Base-by-base conservation (phyloP, 1,284 basidiomycete species). In the Trametes versicolor region DNA sequence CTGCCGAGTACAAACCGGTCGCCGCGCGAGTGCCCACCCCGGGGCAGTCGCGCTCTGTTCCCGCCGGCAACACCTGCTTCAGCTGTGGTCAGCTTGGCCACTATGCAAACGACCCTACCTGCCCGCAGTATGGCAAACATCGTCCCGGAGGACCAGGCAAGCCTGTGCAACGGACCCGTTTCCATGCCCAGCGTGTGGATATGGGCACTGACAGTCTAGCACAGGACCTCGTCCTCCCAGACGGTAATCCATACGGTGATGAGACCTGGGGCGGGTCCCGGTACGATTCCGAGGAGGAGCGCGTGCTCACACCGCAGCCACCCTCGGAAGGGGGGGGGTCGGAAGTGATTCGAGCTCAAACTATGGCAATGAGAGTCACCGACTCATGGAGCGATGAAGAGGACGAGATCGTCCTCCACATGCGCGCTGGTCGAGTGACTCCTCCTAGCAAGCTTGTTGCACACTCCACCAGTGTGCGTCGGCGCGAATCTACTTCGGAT, bases 81-180 rank as follows among this genome's bases (percentile, higher is more conserved):
- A 56, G 49, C 1, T 63, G 62, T 34, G 37, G 63, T 0, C 17
- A 64, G 13, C 6, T 23, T 1, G 63, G 63, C 6, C 63, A 64
- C 29, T 64, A 53, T 13, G 21, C 29, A 6, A 27, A 19, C n/a
- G 63, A 64, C 27, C 63, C 63, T 0, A 3, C 13, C 9, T 64
- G 63, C 47, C 58, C 58, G 15, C 53, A 60, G 36, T 50, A 13
- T 13, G 27, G 32, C 2, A n/a, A n/a, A n/a, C n/a, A n/a, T n/a
- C n/a, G n/a, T n/a, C n/a, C n/a, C n/a, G n/a, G n/a, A n/a, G n/a
- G n/a, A n/a, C 15, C 27, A 21, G 48, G 12, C 23, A 41, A 41
- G 13, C 4, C 17, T n/a, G 10, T n/a, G n/a, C 45, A 47, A 21
- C 25, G 59, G 21, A 27, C 60, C 3, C 60, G 41, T 4, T 62